Base-by-base conservation (phyloP, 306 rosid species). In the Delonix regia region DNA sequence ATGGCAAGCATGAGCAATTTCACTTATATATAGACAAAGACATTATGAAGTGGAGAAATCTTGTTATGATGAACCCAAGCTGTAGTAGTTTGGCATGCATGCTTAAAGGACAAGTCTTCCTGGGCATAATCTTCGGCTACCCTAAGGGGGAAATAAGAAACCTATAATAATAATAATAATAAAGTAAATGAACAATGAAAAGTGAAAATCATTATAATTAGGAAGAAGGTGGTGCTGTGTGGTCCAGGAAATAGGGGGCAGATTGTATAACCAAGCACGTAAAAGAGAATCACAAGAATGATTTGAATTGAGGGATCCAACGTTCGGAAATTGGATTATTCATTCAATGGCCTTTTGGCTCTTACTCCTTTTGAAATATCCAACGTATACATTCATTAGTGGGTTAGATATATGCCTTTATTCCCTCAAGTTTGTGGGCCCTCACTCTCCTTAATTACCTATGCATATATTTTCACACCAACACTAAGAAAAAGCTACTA, bases 291-390 rank as follows among this genome's bases (percentile, higher is more conserved):
- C 69, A 34, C 68, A 59, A 69, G 84, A 84, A 90, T 91, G 76
- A 94, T 94, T 90, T 71, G 52, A 89, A 83, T 73, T 81, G 83
- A 39, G 89, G 97, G 88, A 91, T 91, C 98, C 97, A 94, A 94
- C 97, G 93, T 91, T 90, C 81, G 64, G 9, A 55, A 49, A 79
- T 59, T 51, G 55, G 15, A 84, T 25, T 27, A 25, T 57, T 27
- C 64, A 25, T 71, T 52, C 42, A 61, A 83, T 16, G 72, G 7
- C 36, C 78, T 84, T 82, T 74, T 74, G 78, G 75, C 80, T 84
- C 82, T 77, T 56, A 2, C 71, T 82, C 72, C 52, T 78, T 89
- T 88, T 82, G 82, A 89, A 89, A 83, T 11, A 28, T 73, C 63
- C 39, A 83, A 86, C 89, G 80, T 75, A 57, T 72, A 72, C 76